Evolutionary conservation across 1,284 basidiomycete genomes (phyloP).

Genomic region (Tilletia walkeri): DNA sequence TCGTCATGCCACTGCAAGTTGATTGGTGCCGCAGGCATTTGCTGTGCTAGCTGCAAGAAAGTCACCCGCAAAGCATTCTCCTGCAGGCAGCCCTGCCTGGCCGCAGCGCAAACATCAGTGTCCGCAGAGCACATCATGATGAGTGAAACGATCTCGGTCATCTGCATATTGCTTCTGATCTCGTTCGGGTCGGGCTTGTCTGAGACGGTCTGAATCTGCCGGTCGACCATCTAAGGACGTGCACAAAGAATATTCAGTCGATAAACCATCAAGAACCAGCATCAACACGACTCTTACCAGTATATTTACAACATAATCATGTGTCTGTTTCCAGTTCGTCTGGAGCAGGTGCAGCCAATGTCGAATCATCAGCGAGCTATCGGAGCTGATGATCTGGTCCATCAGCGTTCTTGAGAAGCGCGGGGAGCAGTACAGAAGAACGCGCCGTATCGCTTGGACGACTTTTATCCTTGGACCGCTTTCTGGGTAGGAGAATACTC

Average conservation of each 20-base stretch:
- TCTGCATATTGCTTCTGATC: background rate
- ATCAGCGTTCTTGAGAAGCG: constrained; percentile 32
- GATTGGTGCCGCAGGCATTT: background rate
- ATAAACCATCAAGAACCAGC: too few relatives aligned
- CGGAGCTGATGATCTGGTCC: constrained; percentile 32
- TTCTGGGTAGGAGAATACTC: background rate
- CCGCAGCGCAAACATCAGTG: constrained; percentile 42
- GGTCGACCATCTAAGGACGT: too few relatives aligned
- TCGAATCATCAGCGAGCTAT: constrained; percentile 31
- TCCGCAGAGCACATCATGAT: constrained; percentile 46
- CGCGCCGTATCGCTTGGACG: constrained; percentile 1
- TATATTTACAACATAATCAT: background rate
- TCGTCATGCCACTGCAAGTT: constrained; percentile 23
- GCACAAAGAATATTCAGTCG: too few relatives aligned
- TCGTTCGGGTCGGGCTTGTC: background rate
- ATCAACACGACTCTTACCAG: background rate
- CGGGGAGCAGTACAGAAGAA: constrained; percentile 28
- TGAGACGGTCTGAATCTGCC: too few relatives aligned
- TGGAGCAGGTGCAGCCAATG: constrained; percentile 35
- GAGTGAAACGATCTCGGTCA: constrained; percentile 23
- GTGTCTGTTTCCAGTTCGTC: constrained; percentile 25
- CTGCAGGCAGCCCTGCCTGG: constrained; percentile 29
- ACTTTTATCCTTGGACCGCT: background rate
- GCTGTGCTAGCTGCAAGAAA: background rate
- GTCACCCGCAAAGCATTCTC: background rate